These are phyloP conservation scores for Yamadazyma epiphylla DNA, from an alignment of 1,139 yeast species.

Conservation along the genomic window DNA sequence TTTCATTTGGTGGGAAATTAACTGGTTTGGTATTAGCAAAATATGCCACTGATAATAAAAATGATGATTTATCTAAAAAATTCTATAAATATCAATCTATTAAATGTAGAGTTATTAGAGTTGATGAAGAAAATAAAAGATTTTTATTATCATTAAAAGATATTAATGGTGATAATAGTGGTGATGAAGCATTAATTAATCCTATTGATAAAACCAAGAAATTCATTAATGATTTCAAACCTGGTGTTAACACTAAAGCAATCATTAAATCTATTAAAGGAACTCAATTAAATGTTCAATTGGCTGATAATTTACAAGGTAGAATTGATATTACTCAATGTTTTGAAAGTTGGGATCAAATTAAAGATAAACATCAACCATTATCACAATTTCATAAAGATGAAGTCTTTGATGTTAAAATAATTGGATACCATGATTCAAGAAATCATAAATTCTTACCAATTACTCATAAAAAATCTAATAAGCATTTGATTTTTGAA, in stretches of 20 bases:
- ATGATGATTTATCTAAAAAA: slow-evolving; percentile 52
- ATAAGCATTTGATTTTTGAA: slow-evolving; percentile 60
- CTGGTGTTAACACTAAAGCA: slow-evolving; percentile 64
- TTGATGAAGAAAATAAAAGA: slow-evolving; percentile 65
- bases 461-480: slow-evolving; percentile 53
- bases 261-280: slow-evolving; percentile 60
- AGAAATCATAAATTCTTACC: slow-evolving; percentile 69
- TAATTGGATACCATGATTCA: slow-evolving; percentile 77
- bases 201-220: slow-evolving; percentile 59
- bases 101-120: slow-evolving; percentile 57
- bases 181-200: slow-evolving; percentile 32
- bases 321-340: slow-evolving; percentile 75
- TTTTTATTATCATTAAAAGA: slow-evolving; percentile 61
- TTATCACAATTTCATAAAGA: slow-evolving; percentile 58
- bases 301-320: slow-evolving; percentile 80
- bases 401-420: slow-evolving; percentile 55
- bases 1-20: slow-evolving; percentile 74
- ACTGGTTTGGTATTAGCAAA: slow-evolving; percentile 83
- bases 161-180: slow-evolving; percentile 20
- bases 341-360: slow-evolving; percentile 52
- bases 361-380: slow-evolving; percentile 58
- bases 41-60: slow-evolving; percentile 56
- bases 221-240: slow-evolving; percentile 46
- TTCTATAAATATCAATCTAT: slow-evolving; percentile 69
- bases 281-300: slow-evolving; percentile 69